Evolutionary conservation across 177 flowering plant species (phyloP).

Genomic region (Tripterygium wilfordii): DNA sequence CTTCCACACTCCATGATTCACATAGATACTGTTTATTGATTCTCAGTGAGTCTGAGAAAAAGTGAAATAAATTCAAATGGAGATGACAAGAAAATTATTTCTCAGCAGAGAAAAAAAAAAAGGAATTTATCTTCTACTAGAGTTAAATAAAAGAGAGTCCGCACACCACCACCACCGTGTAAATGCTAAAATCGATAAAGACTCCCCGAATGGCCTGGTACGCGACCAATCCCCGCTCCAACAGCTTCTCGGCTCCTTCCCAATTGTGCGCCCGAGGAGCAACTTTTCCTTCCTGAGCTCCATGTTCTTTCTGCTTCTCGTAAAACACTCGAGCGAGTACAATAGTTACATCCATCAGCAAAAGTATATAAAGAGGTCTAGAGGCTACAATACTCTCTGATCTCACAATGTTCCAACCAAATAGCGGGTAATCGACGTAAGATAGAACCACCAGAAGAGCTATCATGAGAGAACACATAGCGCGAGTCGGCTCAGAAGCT

Average conservation of each 20-base stretch:
- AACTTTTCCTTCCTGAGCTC: slow-evolving; percentile 7
- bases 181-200: slow-evolving; percentile 50
- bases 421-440: slow-evolving; percentile 14
- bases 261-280: slow-evolving; percentile 11
- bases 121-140: too few species aligned
- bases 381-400: slow-evolving; percentile 36
- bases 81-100: too few species aligned
- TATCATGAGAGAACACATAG: slow-evolving; percentile 29
- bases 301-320: slow-evolving; percentile 12
- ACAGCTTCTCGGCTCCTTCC: slow-evolving; percentile 31
- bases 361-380: slow-evolving; percentile 41
- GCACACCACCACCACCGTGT: slow-evolving; percentile 38
- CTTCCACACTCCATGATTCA: too few species aligned
- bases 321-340: slow-evolving; percentile 22
- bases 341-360: slow-evolving; percentile 39
- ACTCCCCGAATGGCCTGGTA: slow-evolving; percentile 38
- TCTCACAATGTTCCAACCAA: slow-evolving; percentile 26
- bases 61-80: too few species aligned
- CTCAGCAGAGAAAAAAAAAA: too few species aligned
- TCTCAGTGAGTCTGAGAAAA: too few species aligned
- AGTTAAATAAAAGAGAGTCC: slow-evolving; percentile 36
- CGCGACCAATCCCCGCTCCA: slow-evolving; percentile 42
- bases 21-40: too few species aligned
- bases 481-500: slow-evolving; percentile 30
- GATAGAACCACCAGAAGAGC: slow-evolving; percentile 38